Evolutionary conservation across 768 basidiomycete species (phyloP).

Genomic region (Lactifluus hygrophoroides): DNA sequence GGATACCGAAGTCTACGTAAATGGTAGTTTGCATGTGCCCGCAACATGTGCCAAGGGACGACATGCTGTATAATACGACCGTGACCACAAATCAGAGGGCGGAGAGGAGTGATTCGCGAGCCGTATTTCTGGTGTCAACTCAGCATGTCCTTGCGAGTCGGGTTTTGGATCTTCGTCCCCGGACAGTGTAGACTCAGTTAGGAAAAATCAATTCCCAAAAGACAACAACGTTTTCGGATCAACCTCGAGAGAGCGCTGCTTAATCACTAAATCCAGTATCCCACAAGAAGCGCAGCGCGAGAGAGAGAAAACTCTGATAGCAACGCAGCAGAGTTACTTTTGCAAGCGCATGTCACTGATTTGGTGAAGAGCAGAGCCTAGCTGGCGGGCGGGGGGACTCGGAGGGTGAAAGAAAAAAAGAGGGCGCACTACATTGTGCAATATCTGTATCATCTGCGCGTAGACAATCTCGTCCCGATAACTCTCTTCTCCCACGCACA

Average conservation of each 20-base stretch:
- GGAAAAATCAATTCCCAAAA: not conserved
- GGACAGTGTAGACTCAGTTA: not conserved
- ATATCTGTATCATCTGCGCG: no score
- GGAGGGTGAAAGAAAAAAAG: not conserved
- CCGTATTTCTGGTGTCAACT: not conserved
- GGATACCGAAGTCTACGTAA: constrained; percentile 8
- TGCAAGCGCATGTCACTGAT: not conserved
- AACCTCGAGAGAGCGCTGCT: not conserved
- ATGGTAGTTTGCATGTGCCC: not conserved
- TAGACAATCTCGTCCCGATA: not conserved
- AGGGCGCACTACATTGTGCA: no score
- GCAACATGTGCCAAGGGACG: not conserved
- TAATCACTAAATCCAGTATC: not conserved
- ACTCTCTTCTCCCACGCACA: no score
- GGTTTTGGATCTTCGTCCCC: not conserved
- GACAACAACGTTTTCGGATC: not conserved
- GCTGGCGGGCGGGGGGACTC: not conserved
- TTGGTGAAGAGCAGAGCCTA: not conserved
- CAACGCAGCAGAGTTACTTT: not conserved
- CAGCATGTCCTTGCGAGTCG: not conserved
- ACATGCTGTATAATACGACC: not conserved
- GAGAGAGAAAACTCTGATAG: not conserved
- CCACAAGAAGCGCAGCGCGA: not conserved
- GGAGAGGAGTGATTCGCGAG: not conserved
- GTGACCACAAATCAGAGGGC: not conserved